Conservation (phyloP, 805 yeast genomes). For the Suhomyces vadensis region DNA sequence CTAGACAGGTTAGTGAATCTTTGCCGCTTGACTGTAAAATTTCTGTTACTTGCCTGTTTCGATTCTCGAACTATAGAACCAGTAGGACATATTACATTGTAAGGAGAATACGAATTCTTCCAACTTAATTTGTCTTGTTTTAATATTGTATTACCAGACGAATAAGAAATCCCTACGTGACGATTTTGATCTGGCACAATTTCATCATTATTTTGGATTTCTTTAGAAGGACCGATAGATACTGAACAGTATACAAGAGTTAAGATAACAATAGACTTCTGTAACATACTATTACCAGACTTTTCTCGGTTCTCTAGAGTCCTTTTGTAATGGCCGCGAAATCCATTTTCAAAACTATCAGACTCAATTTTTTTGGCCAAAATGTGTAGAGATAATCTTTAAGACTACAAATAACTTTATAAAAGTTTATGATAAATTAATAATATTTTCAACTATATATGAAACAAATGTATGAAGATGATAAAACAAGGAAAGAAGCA, state of each 20-base stretch:
- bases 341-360: no score
- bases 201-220: not conserved
- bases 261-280: not conserved
- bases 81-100: slow-evolving; percentile 25
- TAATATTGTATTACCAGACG: not conserved
- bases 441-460: slow-evolving; percentile 8
- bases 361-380: no score
- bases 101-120: slow-evolving; percentile 28
- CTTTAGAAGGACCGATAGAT: not conserved
- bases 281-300: no score
- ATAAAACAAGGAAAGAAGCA: slow-evolving; percentile 16
- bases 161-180: not conserved
- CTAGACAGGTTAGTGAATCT: slow-evolving; percentile 14
- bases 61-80: slow-evolving; percentile 19
- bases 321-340: not conserved
- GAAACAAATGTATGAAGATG: slow-evolving; percentile 17
- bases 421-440: slow-evolving; percentile 5
- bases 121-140: not conserved
- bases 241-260: not conserved
- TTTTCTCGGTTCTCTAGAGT: not conserved
- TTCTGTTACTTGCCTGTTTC: slow-evolving; percentile 17
- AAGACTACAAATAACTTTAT: no score
- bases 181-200: not conserved
- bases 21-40: slow-evolving; percentile 1
- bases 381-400: no score